A percentile compares a stretch with the other conserved stretches of the same genome.
Evolutionary conservation across 2,329 filamentous ascomycete species (phyloP).

Genomic region (Plenodomus biglobosus): DNA sequence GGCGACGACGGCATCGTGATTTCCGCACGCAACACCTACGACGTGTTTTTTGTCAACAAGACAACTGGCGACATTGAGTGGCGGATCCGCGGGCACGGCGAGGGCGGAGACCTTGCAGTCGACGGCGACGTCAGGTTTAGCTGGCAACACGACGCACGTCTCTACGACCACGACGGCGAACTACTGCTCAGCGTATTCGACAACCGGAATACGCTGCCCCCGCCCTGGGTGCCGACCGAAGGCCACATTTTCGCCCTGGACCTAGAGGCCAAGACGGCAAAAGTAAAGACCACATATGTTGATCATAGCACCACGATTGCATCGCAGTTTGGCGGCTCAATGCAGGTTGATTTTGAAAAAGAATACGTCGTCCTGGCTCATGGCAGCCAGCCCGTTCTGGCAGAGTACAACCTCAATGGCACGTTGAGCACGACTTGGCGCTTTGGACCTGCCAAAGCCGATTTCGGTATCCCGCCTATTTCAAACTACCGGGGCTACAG

Average conservation of each 20-base stretch:
- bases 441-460: constrained; percentile 3
- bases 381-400: constrained; percentile 7
- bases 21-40: too few species aligned
- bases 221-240: constrained; percentile 1
- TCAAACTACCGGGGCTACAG: constrained; percentile 12
- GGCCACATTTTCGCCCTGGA: constrained; percentile 7
- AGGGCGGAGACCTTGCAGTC: constrained; percentile 9
- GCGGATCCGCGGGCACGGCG: constrained; percentile 1
- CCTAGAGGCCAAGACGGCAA: constrained; percentile 5
- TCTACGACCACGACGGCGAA: neutral
- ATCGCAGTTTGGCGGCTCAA: too few species aligned
- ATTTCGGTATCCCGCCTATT: neutral
- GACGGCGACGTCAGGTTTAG: constrained; percentile 8
- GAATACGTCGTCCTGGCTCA: constrained; percentile 7
- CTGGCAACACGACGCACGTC: constrained; percentile 13
- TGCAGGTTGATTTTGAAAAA: neutral
- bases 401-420: constrained; percentile 8
- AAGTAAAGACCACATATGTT: neutral
- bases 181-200: too few species aligned
- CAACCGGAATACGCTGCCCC: constrained; percentile 1
- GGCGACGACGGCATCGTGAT: too few species aligned
- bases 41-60: too few species aligned
- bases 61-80: too few species aligned
- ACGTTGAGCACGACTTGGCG: constrained; percentile 4
- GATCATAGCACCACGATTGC: too few species aligned